Evolutionary conservation across 225 moss, liverwort and hornwort genomes (phyloP).

Genomic region (Pseudisothecium myosuroides): DNA sequence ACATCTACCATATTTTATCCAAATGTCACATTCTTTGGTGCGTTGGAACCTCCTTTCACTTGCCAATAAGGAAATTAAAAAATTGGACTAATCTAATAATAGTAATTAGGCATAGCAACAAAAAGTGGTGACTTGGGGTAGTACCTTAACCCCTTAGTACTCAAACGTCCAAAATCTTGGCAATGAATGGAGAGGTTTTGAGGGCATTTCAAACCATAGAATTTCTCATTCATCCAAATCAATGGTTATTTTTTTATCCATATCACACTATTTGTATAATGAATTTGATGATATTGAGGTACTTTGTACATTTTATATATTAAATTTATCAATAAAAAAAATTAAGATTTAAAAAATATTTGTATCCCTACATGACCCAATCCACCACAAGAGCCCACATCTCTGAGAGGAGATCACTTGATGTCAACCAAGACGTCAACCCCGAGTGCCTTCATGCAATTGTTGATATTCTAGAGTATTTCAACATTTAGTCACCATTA

Average conservation of each 20-base stretch:
- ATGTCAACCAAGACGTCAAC: not conserved
- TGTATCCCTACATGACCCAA: too few species aligned
- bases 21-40: not conserved
- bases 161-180: accelerated
- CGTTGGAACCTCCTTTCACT: too few species aligned
- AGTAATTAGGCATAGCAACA: accelerated
- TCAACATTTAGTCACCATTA: not conserved
- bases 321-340: too few species aligned
- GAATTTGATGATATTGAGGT: not conserved
- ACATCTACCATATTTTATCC: accelerated
- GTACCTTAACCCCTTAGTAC: accelerated
- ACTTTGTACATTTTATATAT: too few species aligned
- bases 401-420: not conserved
- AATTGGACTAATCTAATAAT: accelerated
- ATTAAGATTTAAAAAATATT: too few species aligned
- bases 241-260: not conserved
- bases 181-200: accelerated
- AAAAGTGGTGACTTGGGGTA: accelerated
- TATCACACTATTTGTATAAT: not conserved
- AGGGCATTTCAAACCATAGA: accelerated
- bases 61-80: not conserved
- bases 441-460: not conserved
- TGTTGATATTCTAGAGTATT: not conserved
- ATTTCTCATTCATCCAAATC: not conserved
- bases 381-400: not conserved